phyloP scores from a whole-genome alignment of 2,329 filamentous ascomycete species.

The Nannizzia gypsea region DNA sequence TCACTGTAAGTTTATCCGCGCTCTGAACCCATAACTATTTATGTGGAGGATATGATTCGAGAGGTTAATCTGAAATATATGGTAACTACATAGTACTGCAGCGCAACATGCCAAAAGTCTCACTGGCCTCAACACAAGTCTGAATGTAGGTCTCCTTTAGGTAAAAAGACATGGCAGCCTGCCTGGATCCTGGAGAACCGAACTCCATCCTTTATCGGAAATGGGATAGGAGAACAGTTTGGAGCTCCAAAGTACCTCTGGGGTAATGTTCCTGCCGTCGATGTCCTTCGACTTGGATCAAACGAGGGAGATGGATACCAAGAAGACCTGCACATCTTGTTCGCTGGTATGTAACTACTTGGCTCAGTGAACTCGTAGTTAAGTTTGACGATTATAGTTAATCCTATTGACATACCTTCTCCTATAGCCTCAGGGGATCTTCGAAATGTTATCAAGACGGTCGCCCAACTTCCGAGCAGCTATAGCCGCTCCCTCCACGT shows the following conservation, averaged over 20 bases:
- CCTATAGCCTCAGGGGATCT: slow-evolving; percentile 36
- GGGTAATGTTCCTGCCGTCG: slow-evolving; percentile 33
- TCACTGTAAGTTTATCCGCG: neutral
- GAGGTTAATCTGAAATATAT: neutral
- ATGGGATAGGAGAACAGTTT: neutral
- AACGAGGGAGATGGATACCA: slow-evolving; percentile 20
- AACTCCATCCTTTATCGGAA: slow-evolving; percentile 18
- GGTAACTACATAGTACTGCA: slow-evolving; percentile 29
- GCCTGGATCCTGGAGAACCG: slow-evolving; percentile 20
- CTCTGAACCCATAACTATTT: neutral
- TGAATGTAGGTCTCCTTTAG: slow-evolving; percentile 22
- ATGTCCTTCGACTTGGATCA: slow-evolving; percentile 26
- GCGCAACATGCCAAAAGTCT: slow-evolving; percentile 20
- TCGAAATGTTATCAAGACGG: slow-evolving; percentile 34
- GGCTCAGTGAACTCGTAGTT: no score
- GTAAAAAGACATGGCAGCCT: slow-evolving; percentile 22
- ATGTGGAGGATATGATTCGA: neutral
- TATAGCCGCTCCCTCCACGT: slow-evolving; percentile 20
- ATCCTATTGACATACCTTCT: no score
- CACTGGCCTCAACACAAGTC: slow-evolving; percentile 24
- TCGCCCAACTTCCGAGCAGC: slow-evolving; percentile 23
- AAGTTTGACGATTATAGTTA: no score
- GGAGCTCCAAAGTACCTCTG: slow-evolving; percentile 26
- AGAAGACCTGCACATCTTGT: slow-evolving; percentile 23
- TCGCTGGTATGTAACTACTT: slow-evolving; percentile 23